Base-by-base conservation (phyloP, 2,329 filamentous ascomycete genomes). In the Sordariomycetes sp. region DNA sequence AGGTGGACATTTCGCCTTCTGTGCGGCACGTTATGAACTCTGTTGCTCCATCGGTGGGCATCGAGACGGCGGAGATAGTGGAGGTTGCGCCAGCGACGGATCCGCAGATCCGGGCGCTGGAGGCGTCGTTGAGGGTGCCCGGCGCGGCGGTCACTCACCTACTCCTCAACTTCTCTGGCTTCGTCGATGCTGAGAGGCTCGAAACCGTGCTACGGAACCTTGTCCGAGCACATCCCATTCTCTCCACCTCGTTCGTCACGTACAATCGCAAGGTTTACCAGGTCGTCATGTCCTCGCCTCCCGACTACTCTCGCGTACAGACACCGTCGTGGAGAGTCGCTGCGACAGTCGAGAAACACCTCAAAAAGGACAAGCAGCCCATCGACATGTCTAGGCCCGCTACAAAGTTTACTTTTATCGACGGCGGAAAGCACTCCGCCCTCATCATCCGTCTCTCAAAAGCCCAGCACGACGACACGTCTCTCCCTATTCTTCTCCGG, bases 171-270 rank as follows among this genome's bases (percentile, higher is more conserved):
- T 76, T 77, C 65, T 73, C 68, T 25, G 76, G 76, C 0, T 64
- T 69, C 0, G 62, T 79, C 0, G 68, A 74, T 34, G 62, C 65
- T 52, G 68, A 70, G 50, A 73, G 71, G 59, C 70, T 80, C 1
- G 72, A 78, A 59, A 68, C 70, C 76, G 0, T 79, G 76, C 61
- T 67, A 69, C 24, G 69, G n/a, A n/a, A 70, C 13, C 67, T 80
- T 10, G 67, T 68, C 0, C 65, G 66, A 36, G 68, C 76, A 39
- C 77, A 80, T 50, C 73, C 76, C 0, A 76, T 79, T 32, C 69
- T 84, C 8, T 75, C 79, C 24, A 81, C 81, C 0, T 73, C 75
- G 0, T 83, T 83, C 57, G 69, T 77, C 2, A 65, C 70, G 0
- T 71, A 78, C 53, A 70, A 72, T 12, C 70, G 75, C 7, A 69